Base-by-base conservation (phyloP, 768 basidiomycete genomes). In the Boletellus ananas region DNA sequence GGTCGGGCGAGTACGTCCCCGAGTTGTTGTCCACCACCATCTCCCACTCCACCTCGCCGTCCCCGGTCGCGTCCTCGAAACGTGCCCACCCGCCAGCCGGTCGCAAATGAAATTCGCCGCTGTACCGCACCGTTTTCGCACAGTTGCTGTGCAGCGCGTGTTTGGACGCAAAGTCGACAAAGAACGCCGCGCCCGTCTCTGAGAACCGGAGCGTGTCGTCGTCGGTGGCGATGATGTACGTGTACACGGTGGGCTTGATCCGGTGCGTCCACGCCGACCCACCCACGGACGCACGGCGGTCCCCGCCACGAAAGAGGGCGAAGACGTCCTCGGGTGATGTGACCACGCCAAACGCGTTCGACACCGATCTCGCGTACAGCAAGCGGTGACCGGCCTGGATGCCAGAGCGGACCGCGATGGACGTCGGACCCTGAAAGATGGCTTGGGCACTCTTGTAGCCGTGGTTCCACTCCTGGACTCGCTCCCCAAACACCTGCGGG, bases 151-250 rank as follows among this genome's bases (percentile, higher is more conserved):
- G 90, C 62, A 93, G 74, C 5, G 88, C 90, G 61, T 93, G 91
- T 68, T 94, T 93, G 23, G 85, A 87, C 37, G 84, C 85, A 62
- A 91, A 85, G 67, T 91, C 87, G 53, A 90, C 87, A 59, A 90
- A 88, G 70, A 92, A 92, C 31, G 87, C 84, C 11, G 88, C 87
- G 14, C 89, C 89, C 3, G 90, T 93, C 66, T 91, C 90, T 23
- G 87, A 90, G 69, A 92, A 91, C 18, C 90, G 79, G 56, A 90
- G 75, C 9, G 86, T 78, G 53, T 88, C 80, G 68, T 88, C 89
- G 47, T 85, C 82, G 6, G 79, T 71, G 4, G 84, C 79, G 62
- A 94, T 83, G 64, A 92, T 77, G 70, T 92, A 94, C 34, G 91
- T 92, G 70, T 92, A 93, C 20, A 91, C 80, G 0, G 85, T 84